These are phyloP conservation scores for Wickerhamomyces subpelliculosus DNA, from an alignment of 805 yeast species.

Conservation along the genomic window DNA sequence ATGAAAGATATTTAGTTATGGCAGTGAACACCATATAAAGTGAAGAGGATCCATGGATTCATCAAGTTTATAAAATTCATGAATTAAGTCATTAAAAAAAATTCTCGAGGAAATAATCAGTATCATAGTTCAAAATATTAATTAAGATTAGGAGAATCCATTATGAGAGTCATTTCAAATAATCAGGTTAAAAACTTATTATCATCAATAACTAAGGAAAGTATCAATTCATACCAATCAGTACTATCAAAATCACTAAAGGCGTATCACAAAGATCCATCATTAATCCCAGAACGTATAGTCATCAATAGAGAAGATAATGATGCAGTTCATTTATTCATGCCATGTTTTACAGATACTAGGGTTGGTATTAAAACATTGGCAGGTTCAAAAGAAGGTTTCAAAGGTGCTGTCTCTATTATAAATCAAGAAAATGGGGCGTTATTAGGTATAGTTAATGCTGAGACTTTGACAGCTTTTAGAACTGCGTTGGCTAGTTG, in stretches of 20 bases:
- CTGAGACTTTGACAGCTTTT: slow-evolving; percentile 54
- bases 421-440: slow-evolving; percentile 45
- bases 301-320: slow-evolving; percentile 33
- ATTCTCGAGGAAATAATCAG: neutral
- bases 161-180: slow-evolving; percentile 30
- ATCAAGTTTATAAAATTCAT: no score
- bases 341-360: slow-evolving; percentile 59
- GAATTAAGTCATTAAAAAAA: neutral
- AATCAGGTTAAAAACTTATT: slow-evolving; percentile 24
- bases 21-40: no score
- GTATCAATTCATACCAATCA: slow-evolving; percentile 29
- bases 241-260: slow-evolving; percentile 31
- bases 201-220: slow-evolving; percentile 17
- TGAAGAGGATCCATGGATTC: no score
- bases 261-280: slow-evolving; percentile 36
- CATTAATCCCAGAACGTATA: slow-evolving; percentile 48
- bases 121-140: neutral
- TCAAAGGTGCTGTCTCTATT: slow-evolving; percentile 49
- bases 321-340: slow-evolving; percentile 44
- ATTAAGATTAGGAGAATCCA: neutral
- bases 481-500: slow-evolving; percentile 57
- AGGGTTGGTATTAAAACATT: slow-evolving; percentile 54
- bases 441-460: slow-evolving; percentile 48
- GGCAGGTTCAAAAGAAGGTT: slow-evolving; percentile 51
- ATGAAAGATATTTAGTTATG: no score